Evolutionary conservation across 768 basidiomycete species (phyloP), one percentile per base, ranked within the genome.

Genomic region (Pleurotus tuber-regium): DNA sequence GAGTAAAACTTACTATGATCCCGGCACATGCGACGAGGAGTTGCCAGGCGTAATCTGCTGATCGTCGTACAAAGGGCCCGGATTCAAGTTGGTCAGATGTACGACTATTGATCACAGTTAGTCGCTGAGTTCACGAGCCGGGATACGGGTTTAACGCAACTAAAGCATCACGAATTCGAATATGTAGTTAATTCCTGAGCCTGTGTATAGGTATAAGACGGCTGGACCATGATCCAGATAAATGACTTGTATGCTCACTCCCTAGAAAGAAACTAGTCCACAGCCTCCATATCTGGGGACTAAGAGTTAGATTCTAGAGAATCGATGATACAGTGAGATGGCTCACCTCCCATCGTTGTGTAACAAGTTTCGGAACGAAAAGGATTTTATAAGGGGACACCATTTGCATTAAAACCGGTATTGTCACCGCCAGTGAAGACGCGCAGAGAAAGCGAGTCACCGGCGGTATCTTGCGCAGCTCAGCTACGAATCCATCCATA

Each of bases 41-140:
- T 58, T 92, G 89, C 79, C 84, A 92, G 14, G 87, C 87, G 39
- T 87, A 77, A 66, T 93, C 90, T 2, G 87, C 79, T 0, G 88
- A 87, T 42, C 79, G 77, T 3, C 72, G 65, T 0, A 63, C 56
- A 60, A 82, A 93, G 36, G 83, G 75, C 3, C 72, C 70, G 11
- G 72, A 68, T 67, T 94, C 92, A 3, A 93, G 70, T 33, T 80
- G 71, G 57, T 83, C 74, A 19, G 82, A 73, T 43, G 79, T 83
- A 54, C 83, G 86, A 61, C 90, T 92, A 57, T 8, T 43, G 46
- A 18, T n/a, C n/a, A n/a, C n/a, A n/a, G n/a, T n/a, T n/a, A n/a
- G n/a, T n/a, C n/a, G n/a, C n/a, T n/a, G n/a, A n/a, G n/a, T n/a
- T n/a, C n/a, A n/a, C n/a, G n/a, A n/a, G n/a, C n/a, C n/a, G n/a